phyloP scores from a whole-genome alignment of 2,329 filamentous ascomycete genomes.

The Thermothelomyces thermophilus region DNA sequence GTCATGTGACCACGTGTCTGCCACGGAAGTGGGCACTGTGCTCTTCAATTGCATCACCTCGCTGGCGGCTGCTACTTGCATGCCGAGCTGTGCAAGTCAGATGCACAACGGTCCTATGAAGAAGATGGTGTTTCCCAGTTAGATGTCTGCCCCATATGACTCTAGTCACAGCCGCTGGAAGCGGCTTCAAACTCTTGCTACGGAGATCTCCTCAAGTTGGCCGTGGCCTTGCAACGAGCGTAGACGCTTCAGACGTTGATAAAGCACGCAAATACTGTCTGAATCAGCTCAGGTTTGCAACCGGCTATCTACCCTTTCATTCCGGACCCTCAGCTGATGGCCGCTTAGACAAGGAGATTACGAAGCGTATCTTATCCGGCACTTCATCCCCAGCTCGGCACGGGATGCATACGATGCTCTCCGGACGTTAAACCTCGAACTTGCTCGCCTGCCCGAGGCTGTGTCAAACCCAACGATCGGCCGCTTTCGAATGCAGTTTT shows the following conservation, averaged over 20 bases:
- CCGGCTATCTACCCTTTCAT: background rate
- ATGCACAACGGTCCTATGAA: background rate
- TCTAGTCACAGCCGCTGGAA: slow-evolving; percentile 31
- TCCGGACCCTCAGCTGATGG: background rate
- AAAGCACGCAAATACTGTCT: slow-evolving; percentile 50
- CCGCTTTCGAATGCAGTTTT: slow-evolving; percentile 87
- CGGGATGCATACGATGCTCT: slow-evolving; percentile 84
- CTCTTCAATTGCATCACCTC: slow-evolving; percentile 13
- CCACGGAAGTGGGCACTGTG: background rate
- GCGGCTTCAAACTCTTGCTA: slow-evolving; percentile 33
- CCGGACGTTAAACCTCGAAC: slow-evolving; percentile 86
- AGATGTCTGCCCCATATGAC: slow-evolving; percentile 30
- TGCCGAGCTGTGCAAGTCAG: background rate
- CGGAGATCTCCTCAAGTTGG: slow-evolving; percentile 13
- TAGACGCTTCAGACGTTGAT: slow-evolving; percentile 44
- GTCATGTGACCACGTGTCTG: slow-evolving; percentile 21
- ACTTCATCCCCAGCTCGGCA: slow-evolving; percentile 70
- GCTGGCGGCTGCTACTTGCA: background rate
- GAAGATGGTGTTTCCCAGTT: slow-evolving; percentile 14
- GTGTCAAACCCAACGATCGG: slow-evolving; percentile 85
- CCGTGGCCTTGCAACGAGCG: slow-evolving; percentile 39
- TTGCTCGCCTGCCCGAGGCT: slow-evolving; percentile 82
- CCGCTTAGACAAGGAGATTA: slow-evolving; percentile 71
- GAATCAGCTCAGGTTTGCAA: slow-evolving; percentile 36
- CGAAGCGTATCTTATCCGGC: slow-evolving; percentile 77